Base-by-base conservation (phyloP, 2,329 filamentous ascomycete genomes). In the Botrytis sinoallii region DNA sequence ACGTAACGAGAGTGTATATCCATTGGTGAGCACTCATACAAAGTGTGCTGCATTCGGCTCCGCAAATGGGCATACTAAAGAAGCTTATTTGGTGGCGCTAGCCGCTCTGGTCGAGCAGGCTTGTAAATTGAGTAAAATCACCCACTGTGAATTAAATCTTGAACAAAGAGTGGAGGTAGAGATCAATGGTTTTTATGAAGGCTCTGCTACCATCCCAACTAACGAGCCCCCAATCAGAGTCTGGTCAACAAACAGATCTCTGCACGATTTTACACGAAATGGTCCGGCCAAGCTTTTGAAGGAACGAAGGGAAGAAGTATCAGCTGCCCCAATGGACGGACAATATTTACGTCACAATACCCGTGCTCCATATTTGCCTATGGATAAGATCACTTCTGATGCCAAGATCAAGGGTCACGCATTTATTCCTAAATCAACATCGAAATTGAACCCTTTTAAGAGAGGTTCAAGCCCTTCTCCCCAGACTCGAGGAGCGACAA, bases 1-100 rank as follows among this genome's bases (percentile, higher is more conserved):
- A n/a, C 61, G 70, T 32, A 66, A 75, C 38, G 73, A 74, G 44
- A 70, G 46, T 48, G 66, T 73, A 6, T 74, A 59, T 42, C 70
- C 73, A 29, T 71, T 75, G 4, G n/a, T 73, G 22, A 73, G 67
- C 32, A 63, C 72, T 48, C 73, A 74, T 44, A 38, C 61, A 25
- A 60, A 35, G 16, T 74, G 70, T 63, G 70, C 65, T 29, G 7
- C 38, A 10, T 70, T 60, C 22, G 38, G 38, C 29, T 25, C 5
- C n/a, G n/a, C 22, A 32, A n/a, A 70, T 14, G 29, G 8, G 20
- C 52, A 70, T 5, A 59, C 52, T 4, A 60, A 70, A 60, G n/a
- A 70, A 14, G 52, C 46, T 25, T 70, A 70, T 60, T 14, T 44
- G 25, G 38, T 3, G 29, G 52, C 48, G 7, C 20, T 70, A 14